Evolutionary conservation across 192 early-diverging fungal species (phyloP), one percentile per base, ranked within the genome.

Genomic region (Coemansia sp.): DNA sequence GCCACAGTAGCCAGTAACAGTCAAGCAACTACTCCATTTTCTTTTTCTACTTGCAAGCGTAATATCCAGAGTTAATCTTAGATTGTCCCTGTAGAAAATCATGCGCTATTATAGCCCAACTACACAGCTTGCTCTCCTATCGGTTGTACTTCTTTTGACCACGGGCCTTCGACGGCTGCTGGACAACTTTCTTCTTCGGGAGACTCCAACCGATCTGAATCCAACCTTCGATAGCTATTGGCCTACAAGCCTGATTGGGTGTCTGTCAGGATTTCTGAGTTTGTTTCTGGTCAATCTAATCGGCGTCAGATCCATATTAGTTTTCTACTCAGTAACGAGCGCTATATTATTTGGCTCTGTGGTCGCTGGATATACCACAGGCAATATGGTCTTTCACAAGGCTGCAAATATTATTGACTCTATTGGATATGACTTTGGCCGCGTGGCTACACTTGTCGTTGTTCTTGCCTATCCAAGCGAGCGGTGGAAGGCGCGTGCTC

Each of bases 381-480:
- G 53, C 27, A 41, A 49, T 16, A 41, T 26, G 2, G 41, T 23
- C 4, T 68, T 64, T 54, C 57, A 76, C 47, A 52, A 41, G 1
- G 60, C 28, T 10, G 53, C 57, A 18, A 55, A 19, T 21, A 62
- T 67, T 8, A 52, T 76, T 3, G 64, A 67, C 16, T 50, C 57
- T 16, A 38, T 51, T 5, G 59, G 60, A 3, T 76, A 71, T 23
- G 69, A 71, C 38, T 34, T 76, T 51, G 52, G 64, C 1, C 59
- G 69, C n/a, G 69, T 67, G 3, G 74, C 69, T 4, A 76, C 74
- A 0, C 25, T 76, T 8, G 68, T 76, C 3, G 64, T 69, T 0
- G 74, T 68, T 0, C 26, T 76, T n/a, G 60, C 65, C 3, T 76
- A 76, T 49, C 69, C 74, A 5, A 66, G 68, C 48, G 74, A 76